Evolutionary conservation across 2,329 filamentous ascomycete genomes (phyloP).

Genomic region (Magnaporthiopsis rhizophila): DNA sequence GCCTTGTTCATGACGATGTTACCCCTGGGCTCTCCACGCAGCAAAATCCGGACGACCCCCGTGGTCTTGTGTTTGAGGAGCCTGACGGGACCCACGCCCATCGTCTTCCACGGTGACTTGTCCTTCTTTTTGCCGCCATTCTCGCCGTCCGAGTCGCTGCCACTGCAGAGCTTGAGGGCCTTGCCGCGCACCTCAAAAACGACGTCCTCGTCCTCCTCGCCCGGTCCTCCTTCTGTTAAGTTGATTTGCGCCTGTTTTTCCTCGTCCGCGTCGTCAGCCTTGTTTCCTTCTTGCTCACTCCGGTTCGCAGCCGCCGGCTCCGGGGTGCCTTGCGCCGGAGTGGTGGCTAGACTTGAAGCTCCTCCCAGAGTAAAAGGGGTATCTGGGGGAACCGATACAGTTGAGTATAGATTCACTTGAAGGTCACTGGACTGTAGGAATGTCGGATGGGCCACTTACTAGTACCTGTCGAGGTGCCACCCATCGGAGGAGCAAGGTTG

Average conservation of each 20-base stretch:
- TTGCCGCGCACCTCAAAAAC: constrained; percentile 65
- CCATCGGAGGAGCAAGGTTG: constrained; percentile 22
- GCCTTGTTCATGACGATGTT: constrained; percentile 65
- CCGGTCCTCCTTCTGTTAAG: constrained; percentile 56
- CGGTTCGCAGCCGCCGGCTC: constrained; percentile 42
- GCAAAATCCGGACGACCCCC: constrained; percentile 56
- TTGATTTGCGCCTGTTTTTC: constrained; percentile 62
- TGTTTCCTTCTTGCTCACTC: constrained; percentile 30
- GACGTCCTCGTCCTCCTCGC: constrained; percentile 65
- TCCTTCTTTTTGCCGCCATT: constrained; percentile 32
- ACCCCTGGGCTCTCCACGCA: constrained; percentile 69
- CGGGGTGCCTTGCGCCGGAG: constrained; percentile 50
- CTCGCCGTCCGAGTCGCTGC: constrained; percentile 35
- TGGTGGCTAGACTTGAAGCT: constrained; percentile 53
- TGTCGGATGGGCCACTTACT: constrained; percentile 25
- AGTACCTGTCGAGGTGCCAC: constrained; percentile 32
- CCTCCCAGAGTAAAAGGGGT: constrained; percentile 49
- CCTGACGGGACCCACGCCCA: constrained; percentile 64
- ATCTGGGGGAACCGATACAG: constrained; percentile 28
- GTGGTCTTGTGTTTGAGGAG: constrained; percentile 67
- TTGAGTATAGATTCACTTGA: constrained; percentile 6
- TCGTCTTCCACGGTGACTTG: constrained; percentile 55
- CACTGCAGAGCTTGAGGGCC: constrained; percentile 51
- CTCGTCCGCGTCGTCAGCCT: constrained; percentile 42
- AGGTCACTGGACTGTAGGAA: background rate